phyloP scores from a whole-genome alignment of 75 land plant species.

The Azolla pinnata region DNA sequence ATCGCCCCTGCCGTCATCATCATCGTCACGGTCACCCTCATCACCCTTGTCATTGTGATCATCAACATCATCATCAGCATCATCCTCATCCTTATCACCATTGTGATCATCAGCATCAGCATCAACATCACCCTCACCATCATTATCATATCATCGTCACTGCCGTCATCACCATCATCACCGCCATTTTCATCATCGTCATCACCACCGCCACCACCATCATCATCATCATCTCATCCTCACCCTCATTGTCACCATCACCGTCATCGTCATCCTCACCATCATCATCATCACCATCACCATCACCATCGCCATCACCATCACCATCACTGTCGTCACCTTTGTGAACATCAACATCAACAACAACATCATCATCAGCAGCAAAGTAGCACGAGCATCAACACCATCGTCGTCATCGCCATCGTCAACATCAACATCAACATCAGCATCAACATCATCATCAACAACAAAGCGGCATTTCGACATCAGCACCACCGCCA shows the following conservation, averaged over 20 bases:
- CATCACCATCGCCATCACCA: constrained; percentile 1
- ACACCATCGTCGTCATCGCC: too few relatives aligned
- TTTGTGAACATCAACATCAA: too few relatives aligned
- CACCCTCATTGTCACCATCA: not conserved
- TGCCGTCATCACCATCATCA: not conserved
- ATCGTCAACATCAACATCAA: too few relatives aligned
- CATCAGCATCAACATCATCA: too few relatives aligned
- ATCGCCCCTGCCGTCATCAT: not conserved
- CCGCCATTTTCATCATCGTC: not conserved
- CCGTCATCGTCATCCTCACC: not conserved
- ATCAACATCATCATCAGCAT: not conserved
- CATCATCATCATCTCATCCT: not conserved
- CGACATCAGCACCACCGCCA: too few relatives aligned
- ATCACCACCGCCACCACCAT: not conserved
- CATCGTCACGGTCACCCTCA: not conserved
- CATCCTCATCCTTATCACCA: not conserved
- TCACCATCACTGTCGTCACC: not conserved
- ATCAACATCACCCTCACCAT: not conserved
- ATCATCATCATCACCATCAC: not conserved
- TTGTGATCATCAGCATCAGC: not conserved
- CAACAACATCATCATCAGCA: too few relatives aligned
- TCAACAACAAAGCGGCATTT: too few relatives aligned
- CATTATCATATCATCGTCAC: not conserved
- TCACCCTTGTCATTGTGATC: not conserved
- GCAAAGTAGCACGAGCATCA: too few relatives aligned